Base-by-base conservation (phyloP, 176 grass and related monocot species). In the Neostapfia colusana region DNA sequence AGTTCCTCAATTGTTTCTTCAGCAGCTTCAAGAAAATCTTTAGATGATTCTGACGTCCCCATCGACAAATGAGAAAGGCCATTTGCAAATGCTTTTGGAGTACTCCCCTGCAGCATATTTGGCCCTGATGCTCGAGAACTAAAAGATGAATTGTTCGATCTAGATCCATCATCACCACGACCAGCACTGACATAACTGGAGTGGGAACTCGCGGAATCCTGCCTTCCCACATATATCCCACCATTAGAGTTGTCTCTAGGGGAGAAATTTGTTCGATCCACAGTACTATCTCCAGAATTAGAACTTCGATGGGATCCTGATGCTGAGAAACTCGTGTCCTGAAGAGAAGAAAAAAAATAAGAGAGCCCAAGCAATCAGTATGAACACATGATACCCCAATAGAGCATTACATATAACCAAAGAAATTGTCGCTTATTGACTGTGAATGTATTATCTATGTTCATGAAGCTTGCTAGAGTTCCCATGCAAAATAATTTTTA, bases 1-100 rank as follows among this genome's bases (percentile, higher is more conserved):
- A 99, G 89, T 70, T 99, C 95, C 53, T 99, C 95, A 28, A 99
- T 95, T 20, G 93, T 92, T 86, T 95, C 95, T 75, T 99, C 95
- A 86, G 95, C 89, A 75, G 89, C 91, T 85, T 99, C 95, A 40
- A 92, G 85, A 74, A 99, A 83, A 69, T 92, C 95, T 79, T 95
- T 99, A 55, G 91, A 88, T 85, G 95, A 99, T 64, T 89, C 93
- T 62, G 83, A 70, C 69, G 79, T 58, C 64, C 72, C 79, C 31
- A 88, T 62, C 0, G 89, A 86, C 38, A 81, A 80, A 24, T 85
- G 82, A 88, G 70, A 56, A 85, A 83, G 73, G 37, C 85, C 91
- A 77, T 77, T 90, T 80, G 46, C 69, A 70, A 79, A 81, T 69
- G 85, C 69, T 83, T 83, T 87, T 67, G 81, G 67, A 63, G 87